Conservation (phyloP, 768 basidiomycete genomes). For the Dendrothele bispora region DNA sequence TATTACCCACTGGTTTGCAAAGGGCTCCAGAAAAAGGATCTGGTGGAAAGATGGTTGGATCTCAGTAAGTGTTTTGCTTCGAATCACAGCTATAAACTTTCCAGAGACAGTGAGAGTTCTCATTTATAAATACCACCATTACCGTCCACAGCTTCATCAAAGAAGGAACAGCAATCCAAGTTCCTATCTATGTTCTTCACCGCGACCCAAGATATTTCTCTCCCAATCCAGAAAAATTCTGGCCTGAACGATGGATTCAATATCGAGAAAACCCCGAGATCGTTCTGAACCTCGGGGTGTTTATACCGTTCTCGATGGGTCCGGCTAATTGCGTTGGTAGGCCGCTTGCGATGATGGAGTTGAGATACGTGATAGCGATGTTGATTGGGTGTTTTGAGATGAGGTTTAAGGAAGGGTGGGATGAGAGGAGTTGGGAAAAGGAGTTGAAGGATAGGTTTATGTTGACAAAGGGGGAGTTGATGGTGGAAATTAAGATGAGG, state of each 20-base stretch:
- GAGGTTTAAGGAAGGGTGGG: constrained; percentile 32
- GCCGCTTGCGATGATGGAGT: constrained; percentile 36
- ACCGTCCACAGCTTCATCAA: constrained; percentile 36
- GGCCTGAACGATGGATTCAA: constrained; percentile 42
- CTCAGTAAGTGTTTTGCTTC: constrained; percentile 19
- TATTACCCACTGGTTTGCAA: constrained; percentile 32
- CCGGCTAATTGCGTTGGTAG: constrained; percentile 44
- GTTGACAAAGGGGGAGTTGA: constrained; percentile 18
- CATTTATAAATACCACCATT: no score
- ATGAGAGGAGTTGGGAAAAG: constrained; percentile 28
- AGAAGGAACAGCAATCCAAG: constrained; percentile 33
- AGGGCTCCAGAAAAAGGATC: constrained; percentile 26
- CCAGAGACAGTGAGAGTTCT: no score
- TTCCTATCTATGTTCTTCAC: constrained; percentile 37
- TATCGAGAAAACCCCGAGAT: constrained; percentile 7
- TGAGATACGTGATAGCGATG: constrained; percentile 30
- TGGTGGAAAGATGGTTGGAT: constrained; percentile 28
- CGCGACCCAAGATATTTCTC: constrained; percentile 40
- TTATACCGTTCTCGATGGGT: constrained; percentile 42
- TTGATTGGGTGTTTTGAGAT: constrained; percentile 37
- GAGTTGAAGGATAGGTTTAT: constrained; percentile 38
- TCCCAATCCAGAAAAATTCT: constrained; percentile 37
- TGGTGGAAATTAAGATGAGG: no score
- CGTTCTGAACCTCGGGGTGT: constrained; percentile 27
- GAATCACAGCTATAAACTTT: constrained; percentile 13